A percentile compares a stretch with the other conserved stretches of the same genome.
Evolutionary conservation across 164 flowering plant genomes (phyloP).

Genomic region (Echeveria elegans): DNA sequence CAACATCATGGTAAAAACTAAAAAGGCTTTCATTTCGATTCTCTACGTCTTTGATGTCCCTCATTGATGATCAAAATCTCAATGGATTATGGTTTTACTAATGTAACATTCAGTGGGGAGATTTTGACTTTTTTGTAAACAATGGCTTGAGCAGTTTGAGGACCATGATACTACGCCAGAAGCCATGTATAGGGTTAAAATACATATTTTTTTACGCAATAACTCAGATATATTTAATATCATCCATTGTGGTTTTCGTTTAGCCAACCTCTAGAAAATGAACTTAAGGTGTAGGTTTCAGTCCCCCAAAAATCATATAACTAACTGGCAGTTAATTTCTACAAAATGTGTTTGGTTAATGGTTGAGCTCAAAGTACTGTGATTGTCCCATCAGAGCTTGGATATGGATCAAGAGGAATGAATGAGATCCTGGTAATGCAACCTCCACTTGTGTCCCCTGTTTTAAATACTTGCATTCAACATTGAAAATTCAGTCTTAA

Average conservation of each 20-base stretch:
- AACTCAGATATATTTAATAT: too few relatives aligned
- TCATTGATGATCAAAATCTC: background rate
- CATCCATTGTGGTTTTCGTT: too few relatives aligned
- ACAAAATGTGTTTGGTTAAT: too few relatives aligned
- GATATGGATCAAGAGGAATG: conserved; percentile 85
- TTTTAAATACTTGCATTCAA: background rate
- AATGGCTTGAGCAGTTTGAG: background rate
- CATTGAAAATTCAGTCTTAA: background rate
- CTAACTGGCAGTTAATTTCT: too few relatives aligned
- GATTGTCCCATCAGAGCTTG: conserved; percentile 85
- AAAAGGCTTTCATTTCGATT: too few relatives aligned
- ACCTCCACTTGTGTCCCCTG: background rate
- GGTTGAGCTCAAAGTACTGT: conserved; percentile 62
- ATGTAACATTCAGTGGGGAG: background rate
- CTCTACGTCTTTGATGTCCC: background rate
- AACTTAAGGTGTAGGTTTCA: background rate
- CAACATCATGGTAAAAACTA: conserved; percentile 20
- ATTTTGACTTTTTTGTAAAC: background rate
- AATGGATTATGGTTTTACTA: background rate
- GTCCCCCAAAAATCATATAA: background rate
- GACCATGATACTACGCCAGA: too few relatives aligned
- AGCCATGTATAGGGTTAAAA: too few relatives aligned
- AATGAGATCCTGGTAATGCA: conserved; percentile 78
- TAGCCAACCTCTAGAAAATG: background rate
- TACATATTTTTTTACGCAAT: too few relatives aligned